Base-by-base conservation (phyloP, 2,329 filamentous ascomycete genomes). In the Paecilomyces formosus region DNA sequence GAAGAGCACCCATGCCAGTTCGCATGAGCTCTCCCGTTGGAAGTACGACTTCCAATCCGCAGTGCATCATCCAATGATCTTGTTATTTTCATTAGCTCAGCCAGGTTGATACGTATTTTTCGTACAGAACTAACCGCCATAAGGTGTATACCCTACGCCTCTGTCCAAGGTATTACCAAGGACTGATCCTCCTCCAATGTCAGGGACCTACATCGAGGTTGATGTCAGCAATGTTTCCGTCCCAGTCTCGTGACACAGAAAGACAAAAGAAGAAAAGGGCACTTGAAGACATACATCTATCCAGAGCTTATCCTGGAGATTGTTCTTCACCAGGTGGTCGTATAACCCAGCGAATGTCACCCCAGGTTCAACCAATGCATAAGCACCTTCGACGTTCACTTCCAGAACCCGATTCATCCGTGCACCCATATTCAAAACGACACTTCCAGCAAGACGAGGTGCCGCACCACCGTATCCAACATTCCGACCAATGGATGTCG, bases 351-450 rank as follows among this genome's bases (percentile, higher is more conserved):
- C 77, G 63, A 78, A 84, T 0, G 81, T 80, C 0, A 85, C 82
- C 0, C 82, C 82, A 0, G 82, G 82, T 64, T 85, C 82, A 3
- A 85, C 74, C 0, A 85, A 68, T 50, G 75, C 79, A 57, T 74
- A 81, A 21, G 78, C 79, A 50, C 76, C 77, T 15, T 81, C 77
- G 0, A 72, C 74, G 63, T 82, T 78, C 13, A 85, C 76, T 39
- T 81, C 73, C 8, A 85, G 64, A 8, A 85, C 74, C 62, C 74
- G 76, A 64, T 80, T 79, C 81, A 85, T 82, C 49, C 79, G 73
- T 24, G 68, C 57, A 12, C 68, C 68, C 1, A 81, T 66, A 60
- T 81, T 77, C 18, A 82, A 62, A 0, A 77, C 77, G 5, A 81
- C 70, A 24, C 72, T 77, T 0, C 79, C 79, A 1, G 65, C 63